Evolutionary conservation across 345 rosid species (phyloP).

Genomic region (Eucalyptus shirleyi): DNA sequence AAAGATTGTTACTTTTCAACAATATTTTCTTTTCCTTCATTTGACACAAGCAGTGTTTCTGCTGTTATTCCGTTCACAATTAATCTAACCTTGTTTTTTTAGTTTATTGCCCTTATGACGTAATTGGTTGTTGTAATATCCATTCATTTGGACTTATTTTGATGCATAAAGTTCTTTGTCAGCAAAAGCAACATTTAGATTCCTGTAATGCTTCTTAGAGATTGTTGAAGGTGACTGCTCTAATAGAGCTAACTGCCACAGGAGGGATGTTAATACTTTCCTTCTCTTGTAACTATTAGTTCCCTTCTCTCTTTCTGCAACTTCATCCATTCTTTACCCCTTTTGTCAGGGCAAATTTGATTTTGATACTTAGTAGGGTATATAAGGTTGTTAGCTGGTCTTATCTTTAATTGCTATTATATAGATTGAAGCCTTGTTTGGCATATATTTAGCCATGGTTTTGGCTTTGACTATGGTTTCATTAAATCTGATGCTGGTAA

Average conservation of each 20-base stretch:
- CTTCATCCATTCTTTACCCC: background rate
- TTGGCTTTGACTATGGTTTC: background rate
- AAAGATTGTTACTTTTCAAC: background rate
- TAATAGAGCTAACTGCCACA: background rate
- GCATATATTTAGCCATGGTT: background rate
- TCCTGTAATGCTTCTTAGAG: background rate
- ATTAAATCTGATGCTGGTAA: background rate
- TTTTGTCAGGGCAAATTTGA: background rate
- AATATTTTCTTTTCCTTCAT: background rate
- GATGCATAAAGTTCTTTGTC: background rate
- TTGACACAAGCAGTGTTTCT: background rate
- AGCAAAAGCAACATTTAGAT: background rate
- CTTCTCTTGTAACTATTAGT: background rate
- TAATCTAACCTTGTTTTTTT: background rate
- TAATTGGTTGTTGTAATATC: background rate
- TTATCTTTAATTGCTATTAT: background rate
- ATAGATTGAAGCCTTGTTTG: background rate
- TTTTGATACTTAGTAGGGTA: background rate
- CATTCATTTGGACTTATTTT: background rate
- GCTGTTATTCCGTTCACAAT: background rate
- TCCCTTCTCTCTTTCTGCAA: background rate
- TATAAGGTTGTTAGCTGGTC: background rate
- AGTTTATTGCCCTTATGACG: background rate
- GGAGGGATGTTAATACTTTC: background rate
- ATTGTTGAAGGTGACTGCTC: background rate